Evolutionary conservation across 768 basidiomycete species (phyloP), one percentile per base, ranked within the genome.

Genomic region (Naganishia vishniacii): DNA sequence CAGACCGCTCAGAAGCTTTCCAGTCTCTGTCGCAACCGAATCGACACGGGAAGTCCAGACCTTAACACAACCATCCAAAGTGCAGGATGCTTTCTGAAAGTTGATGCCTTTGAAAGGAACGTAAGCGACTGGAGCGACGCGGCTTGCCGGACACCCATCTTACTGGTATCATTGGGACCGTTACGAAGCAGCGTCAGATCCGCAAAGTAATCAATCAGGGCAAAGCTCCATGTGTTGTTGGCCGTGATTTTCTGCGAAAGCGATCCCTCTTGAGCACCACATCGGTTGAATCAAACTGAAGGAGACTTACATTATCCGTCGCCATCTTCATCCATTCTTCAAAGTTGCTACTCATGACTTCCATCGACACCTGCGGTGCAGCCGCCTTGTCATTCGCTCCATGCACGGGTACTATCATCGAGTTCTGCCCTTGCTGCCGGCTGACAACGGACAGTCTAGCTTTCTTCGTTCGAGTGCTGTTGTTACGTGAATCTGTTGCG

Each of bases 301-400:
- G 13, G 45, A 60, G 4, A 80, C 85, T 70, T 74, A 97, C 95
- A 78, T 98, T 98, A 75, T 98, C 94, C 2, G 94, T 98, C 0
- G 93, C 92, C 86, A 98, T 86, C 81, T 98, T 98, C 94, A 99
- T 98, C 95, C 95, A 98, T 78, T 98, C 92, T 76, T 99, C 95
- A 72, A 87, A 95, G 71, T 92, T 95, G 41, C 86, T 87, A 78
- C 82, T 89, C 84, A 89, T 89, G n/a, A 91, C 83, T 68, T 93
- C 89, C 68, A 86, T 78, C 0, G 87, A 72, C 20, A 75, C 62
- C 26, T 63, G 62, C 3, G 53, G 53, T 37, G 37, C 37, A 18
- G 53, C 20, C 20, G 34, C 23, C 34, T 56, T 56, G 23, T 56
- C 53, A 26, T 56, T 56, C 34, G 53, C 37, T 3, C 53, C 53